A percentile compares a stretch with the other conserved stretches of the same genome.
phyloP scores from a whole-genome alignment of 2,329 filamentous ascomycete species.

The Trichoderma koningiopsis region DNA sequence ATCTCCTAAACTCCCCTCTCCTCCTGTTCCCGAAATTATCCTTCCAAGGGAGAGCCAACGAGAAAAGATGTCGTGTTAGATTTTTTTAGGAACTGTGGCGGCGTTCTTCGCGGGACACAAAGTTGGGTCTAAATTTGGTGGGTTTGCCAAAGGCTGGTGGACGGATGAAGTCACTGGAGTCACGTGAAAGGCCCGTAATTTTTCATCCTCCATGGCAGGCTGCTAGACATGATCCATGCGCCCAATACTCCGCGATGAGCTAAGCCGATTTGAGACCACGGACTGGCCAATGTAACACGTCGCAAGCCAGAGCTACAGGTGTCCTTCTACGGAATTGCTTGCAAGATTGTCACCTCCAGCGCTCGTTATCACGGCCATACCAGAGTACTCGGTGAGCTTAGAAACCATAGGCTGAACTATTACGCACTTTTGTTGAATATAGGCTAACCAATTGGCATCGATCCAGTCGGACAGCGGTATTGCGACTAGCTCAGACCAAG shows the following conservation, averaged over 20 bases:
- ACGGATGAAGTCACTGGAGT: slow-evolving; percentile 34
- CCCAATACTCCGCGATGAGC: neutral
- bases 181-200: slow-evolving; percentile 31
- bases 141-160: slow-evolving; percentile 27
- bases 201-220: neutral
- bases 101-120: slow-evolving; percentile 20
- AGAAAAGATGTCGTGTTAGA: neutral
- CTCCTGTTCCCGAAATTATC: neutral
- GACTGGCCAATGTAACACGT: slow-evolving; percentile 20
- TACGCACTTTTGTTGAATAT: neutral
- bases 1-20: neutral
- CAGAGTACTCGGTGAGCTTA: neutral
- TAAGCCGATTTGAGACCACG: slow-evolving; percentile 1
- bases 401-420: neutral
- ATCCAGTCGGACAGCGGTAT: slow-evolving; percentile 11
- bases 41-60: neutral
- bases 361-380: slow-evolving; percentile 5
- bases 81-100: slow-evolving; percentile 8
- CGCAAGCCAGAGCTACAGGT: slow-evolving; percentile 29
- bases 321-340: slow-evolving; percentile 27
- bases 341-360: neutral
- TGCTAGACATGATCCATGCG: neutral
- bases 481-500: slow-evolving; percentile 8
- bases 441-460: slow-evolving; percentile 5
- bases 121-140: slow-evolving; percentile 27